Evolutionary conservation across 331 rosid species (phyloP).

Genomic region (Telfairia occidentalis): DNA sequence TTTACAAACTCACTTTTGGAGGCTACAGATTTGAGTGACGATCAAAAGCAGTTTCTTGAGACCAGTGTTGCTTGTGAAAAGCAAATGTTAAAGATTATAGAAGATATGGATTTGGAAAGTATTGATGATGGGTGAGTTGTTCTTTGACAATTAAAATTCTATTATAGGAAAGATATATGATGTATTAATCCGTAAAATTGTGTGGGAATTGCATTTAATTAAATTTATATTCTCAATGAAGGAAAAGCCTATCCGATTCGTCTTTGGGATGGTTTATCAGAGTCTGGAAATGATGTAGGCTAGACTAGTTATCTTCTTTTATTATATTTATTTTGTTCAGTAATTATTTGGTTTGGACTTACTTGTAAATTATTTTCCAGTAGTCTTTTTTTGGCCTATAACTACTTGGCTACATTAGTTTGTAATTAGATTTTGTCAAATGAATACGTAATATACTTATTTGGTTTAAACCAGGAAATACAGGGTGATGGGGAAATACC

Average conservation of each 20-base stretch:
- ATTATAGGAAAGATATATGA: neutral
- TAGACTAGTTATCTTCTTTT: neutral
- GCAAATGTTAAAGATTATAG: slow-evolving; percentile 72
- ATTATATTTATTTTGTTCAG: neutral
- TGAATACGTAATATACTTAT: neutral
- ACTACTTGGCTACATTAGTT: neutral
- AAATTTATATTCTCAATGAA: neutral
- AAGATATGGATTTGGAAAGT: slow-evolving; percentile 58
- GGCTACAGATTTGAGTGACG: slow-evolving; percentile 75
- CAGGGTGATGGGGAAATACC: neutral
- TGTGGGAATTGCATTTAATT: neutral
- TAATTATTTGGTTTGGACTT: neutral
- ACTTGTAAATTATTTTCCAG: neutral
- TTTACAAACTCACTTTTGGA: slow-evolving; percentile 88
- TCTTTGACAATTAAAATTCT: neutral
- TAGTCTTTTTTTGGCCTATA: neutral
- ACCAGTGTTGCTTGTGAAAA: slow-evolving; percentile 87
- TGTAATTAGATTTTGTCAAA: neutral
- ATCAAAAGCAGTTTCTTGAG: slow-evolving; percentile 87
- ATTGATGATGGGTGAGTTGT: slow-evolving; percentile 76
- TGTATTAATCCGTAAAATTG: neutral
- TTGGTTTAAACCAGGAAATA: neutral
- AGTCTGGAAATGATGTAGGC: neutral
- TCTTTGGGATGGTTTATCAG: neutral
- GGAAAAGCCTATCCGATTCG: neutral